Evolutionary conservation across 108 stramenopile species (phyloP), one percentile per base, ranked within the genome.

Genomic region (Cyclotella baltica): DNA sequence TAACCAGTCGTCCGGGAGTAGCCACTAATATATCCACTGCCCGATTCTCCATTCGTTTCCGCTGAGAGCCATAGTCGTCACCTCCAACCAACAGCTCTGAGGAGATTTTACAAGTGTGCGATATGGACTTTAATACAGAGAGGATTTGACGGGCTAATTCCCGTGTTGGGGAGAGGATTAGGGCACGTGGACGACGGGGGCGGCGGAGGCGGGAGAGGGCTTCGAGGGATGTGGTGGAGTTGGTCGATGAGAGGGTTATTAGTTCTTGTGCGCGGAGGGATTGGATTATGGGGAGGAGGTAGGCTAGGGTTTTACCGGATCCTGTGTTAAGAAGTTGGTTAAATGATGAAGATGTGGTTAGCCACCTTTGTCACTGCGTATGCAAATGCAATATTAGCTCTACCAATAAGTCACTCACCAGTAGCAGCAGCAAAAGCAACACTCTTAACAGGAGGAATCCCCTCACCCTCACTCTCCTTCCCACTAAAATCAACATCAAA

Each of bases 101-200:
- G 43, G 94, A 95, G 46, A 98, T 67, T 80, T 98, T 98, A 66
- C 89, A 72, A 13, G 76, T 62, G 76, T 97, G 97, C 3, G 88
- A 87, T 3, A 98, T 68, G 9, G 82, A 78, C 84, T 99, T 99
- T 62, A 92, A 71, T 46, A 96, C 96, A 16, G 83, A 75, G 1
- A 96, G 85, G 76, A 98, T 98, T 89, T 98, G 98, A 15, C 83
- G 47, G 0, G 93, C 96, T 22, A 98, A 85, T 84, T 98, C 98
- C 28, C 98, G 83, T 27, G 98, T 98, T 10, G 98, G 98, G 3
- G 96, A 97, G 22, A 98, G 80, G 28, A 98, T 78, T 55, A 98
- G 28, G 15, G 95, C 88, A 11, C 97, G 88, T 15, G 98, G 98
- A 29, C 98, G 88, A 43, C 92, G 85, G n/a, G 94, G 80, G 35